Evolutionary conservation across 306 rosid species (phyloP), one percentile per base, ranked within the genome.

Genomic region (Inga leiocalycina): DNA sequence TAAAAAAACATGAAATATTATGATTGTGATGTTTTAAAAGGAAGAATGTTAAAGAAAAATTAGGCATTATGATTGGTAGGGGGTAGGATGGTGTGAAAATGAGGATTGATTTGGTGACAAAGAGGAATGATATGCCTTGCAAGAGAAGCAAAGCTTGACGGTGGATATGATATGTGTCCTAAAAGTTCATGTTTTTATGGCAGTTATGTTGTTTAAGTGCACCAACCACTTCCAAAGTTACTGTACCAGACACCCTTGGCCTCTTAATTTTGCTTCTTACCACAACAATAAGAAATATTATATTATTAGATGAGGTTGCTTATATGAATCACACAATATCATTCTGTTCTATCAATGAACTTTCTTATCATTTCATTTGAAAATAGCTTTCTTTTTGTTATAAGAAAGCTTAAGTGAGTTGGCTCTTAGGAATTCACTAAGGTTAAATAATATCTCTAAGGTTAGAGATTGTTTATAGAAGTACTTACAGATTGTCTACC

Each of bases 101-200:
- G 34, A 72, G 76, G 41, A 72, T 22, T 46, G 22, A 72, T 45
- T 72, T 45, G 76, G 76, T 72, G 10, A 45, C 39, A 13, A 6
- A 24, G 57, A 35, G 27, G 16, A 4, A 52, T 54, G 79, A 75
- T 75, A 75, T 75, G 48, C 11, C 79, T 75, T 75, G 19, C 66
- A 75, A 75, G 67, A 35, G 14, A 75, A 27, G 67, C 67, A 75
- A 75, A 75, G 32, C 65, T 54, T 75, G 34, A 8, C 11, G 68
- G 30, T 27, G 68, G 37, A 9, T 59, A 9, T 57, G 19, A 9
- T 59, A 9, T 57, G 11, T 54, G 79, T 54, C 79, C 78, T 34
- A 32, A 48, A 52, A 34, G 56, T 46, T 46, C 66, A 52, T 34
- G 76, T 46, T 72, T 14, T 46, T 48, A 46, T 46, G 76, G 43